Conservation (phyloP, 1,284 basidiomycete genomes). For the Cryptococcus sp. region DNA sequence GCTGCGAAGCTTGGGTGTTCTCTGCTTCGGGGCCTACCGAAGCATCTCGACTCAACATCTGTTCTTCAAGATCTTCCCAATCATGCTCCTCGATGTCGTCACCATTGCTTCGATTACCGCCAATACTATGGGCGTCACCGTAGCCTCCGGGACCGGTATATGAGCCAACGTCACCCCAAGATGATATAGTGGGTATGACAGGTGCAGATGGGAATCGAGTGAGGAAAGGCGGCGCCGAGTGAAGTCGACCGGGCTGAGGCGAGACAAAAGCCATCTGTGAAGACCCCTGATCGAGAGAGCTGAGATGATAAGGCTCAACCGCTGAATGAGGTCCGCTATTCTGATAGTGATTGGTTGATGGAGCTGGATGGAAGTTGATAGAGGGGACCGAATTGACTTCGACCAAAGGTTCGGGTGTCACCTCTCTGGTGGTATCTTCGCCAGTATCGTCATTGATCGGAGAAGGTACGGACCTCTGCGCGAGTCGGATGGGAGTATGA, state of each 20-base stretch:
- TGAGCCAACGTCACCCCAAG: slow-evolving; percentile 16
- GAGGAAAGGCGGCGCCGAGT: slow-evolving; percentile 35
- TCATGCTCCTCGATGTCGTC: slow-evolving; percentile 13
- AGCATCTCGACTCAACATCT: slow-evolving; percentile 21
- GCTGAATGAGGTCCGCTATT: slow-evolving; percentile 14
- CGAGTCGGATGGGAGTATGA: neutral
- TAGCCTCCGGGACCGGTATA: slow-evolving; percentile 10
- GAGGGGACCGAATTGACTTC: slow-evolving; percentile 27
- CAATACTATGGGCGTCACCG: slow-evolving; percentile 10
- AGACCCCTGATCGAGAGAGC: slow-evolving; percentile 6
- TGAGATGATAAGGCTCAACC: slow-evolving; percentile 12
- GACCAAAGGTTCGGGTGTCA: slow-evolving; percentile 12
- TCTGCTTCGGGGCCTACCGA: slow-evolving; percentile 15
- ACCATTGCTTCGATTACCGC: slow-evolving; percentile 5
- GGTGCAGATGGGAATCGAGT: slow-evolving; percentile 41
- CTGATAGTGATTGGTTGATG: slow-evolving; percentile 4
- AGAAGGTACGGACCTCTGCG: neutral
- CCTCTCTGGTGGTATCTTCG: neutral
- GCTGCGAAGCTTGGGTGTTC: neutral
- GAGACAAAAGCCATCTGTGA: slow-evolving; percentile 9
- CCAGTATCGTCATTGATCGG: neutral
- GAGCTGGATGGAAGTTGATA: slow-evolving; percentile 16
- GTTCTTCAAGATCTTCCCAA: slow-evolving; percentile 22
- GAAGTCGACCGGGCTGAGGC: slow-evolving; percentile 17
- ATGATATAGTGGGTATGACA: slow-evolving; percentile 22